Evolutionary conservation across 331 rosid genomes (phyloP), one percentile per base, ranked within the genome.

Genomic region (Telfairia occidentalis): DNA sequence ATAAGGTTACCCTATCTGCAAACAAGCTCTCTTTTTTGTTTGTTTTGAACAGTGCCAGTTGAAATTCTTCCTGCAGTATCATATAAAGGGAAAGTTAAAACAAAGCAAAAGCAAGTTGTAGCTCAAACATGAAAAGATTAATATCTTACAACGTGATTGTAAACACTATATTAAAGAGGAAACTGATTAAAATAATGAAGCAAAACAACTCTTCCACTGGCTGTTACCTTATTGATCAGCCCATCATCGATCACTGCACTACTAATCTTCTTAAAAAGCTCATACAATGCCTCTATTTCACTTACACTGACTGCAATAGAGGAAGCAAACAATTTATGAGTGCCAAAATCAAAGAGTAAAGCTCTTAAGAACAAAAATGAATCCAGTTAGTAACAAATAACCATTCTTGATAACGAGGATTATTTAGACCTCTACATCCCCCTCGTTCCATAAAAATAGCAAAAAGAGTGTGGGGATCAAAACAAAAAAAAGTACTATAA

Each of bases 161-260:
- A 70, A 15, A 15, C 57, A 46, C 37, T 2, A 29, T 26, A 45
- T 26, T 70, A 13, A 26, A 10, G 30, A 19, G 46, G 12, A 72
- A 50, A 32, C 15, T 38, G 1, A 42, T 4, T 21, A 40, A 40
- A 42, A 43, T 9, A 67, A 32, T 29, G 65, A 18, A 57, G 21
- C 2, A 54, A 5, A 29, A 35, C 30, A n/a, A 21, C 13, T 74
- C 4, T 19, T 26, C 18, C 23, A 35, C 37, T n/a, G 45, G 49
- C 28, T 74, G 19, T 57, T 74, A 95, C 97, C 99, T 95, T 95
- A 89, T 90, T 92, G 76, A 95, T 95, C 87, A 95, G 81, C 57
- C 97, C 99, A 74, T 95, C 97, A 78, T 95, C 99, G 50, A 95
- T 87, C 79, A 92, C 97, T 40, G 97, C 96, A 80, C 97, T 89